A percentile compares a stretch with the other conserved stretches of the same genome.
phyloP scores from a whole-genome alignment of 495 filamentous ascomycete species.

The Xylaria scruposa region DNA sequence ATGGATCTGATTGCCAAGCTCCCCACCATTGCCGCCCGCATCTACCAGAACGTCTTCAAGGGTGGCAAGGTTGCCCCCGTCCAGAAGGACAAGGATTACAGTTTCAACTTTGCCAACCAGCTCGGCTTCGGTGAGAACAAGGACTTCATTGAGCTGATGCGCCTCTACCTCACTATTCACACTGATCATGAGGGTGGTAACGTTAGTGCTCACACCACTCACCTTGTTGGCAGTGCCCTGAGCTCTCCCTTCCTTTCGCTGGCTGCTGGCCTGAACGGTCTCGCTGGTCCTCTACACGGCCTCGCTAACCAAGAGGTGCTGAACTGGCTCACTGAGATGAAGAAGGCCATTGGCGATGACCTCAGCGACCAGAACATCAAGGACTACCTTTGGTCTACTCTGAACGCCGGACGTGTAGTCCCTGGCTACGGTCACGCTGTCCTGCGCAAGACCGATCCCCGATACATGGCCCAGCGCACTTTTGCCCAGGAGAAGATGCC shows the following conservation, averaged over 20 bases:
- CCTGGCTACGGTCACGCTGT: constrained; percentile 98
- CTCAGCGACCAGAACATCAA: constrained; percentile 94
- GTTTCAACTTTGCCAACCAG: constrained; percentile 98
- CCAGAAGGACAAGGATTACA: constrained; percentile 98
- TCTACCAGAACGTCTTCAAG: constrained; percentile 99
- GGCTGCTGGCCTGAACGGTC: constrained; percentile 93
- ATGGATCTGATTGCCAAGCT: constrained; percentile 99
- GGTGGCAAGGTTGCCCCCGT: constrained; percentile 96
- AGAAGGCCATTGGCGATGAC: constrained; percentile 91
- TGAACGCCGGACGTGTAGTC: constrained; percentile 94
- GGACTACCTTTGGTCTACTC: constrained; percentile 96
- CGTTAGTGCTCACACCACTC: constrained; percentile 96
- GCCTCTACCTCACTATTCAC: constrained; percentile 98
- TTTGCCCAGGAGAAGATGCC: constrained; percentile 90
- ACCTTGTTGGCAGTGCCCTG: constrained; percentile 95
- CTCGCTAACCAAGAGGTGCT: constrained; percentile 99
- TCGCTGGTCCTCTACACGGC: constrained; percentile 97
- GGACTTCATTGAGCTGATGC: constrained; percentile 97
- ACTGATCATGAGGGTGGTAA: constrained; percentile 99
- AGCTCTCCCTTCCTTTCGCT: constrained; percentile 97
- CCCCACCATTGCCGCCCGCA: constrained; percentile 94
- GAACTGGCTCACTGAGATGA: constrained; percentile 99
- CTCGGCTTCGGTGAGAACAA: constrained; percentile 93
- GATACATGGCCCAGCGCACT: constrained; percentile 95
- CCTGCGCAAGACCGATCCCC: constrained; percentile 98